Base-by-base conservation (phyloP, 176 grass and related monocot species). In the Saccharum officinarum region DNA sequence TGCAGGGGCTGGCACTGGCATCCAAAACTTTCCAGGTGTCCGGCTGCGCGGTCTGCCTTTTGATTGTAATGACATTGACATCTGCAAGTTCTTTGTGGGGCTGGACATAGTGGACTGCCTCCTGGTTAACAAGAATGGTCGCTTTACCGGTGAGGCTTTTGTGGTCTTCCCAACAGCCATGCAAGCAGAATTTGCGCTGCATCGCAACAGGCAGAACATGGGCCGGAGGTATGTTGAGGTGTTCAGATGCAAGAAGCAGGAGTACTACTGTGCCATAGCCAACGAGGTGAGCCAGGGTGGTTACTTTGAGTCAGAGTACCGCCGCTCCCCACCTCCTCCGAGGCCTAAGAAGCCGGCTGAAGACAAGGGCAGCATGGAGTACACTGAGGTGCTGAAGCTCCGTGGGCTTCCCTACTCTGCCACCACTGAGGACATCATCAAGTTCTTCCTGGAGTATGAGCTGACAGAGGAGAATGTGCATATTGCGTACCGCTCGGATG, bases 201-300 rank as follows among this genome's bases (percentile, higher is more conserved):
- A 95, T 60, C 85, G 91, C 62, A 88, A 98, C 69, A 80, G 93
- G 76, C 95, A 95, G 82, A 93, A 90, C 89, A 98, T 98, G 93
- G 95, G 95, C 10, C 92, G 92, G 77, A 85, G 95, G n/a, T 98
- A 98, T 16, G 89, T 98, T 26, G 93, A 98, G 87, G 93, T 98
- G 33, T 98, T 98, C 62, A 84, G 85, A 50, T 98, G 95, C 89
- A 98, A 95, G 87, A 98, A 98, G 69, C 93, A 91, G 37, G 95
- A 98, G 7, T 98, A 98, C 78, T 98, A 98, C 85, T 85, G 50
- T 0, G 93, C 95, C 25, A 69, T 98, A 87, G 91, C 95, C 18
- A 75, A 83, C 2, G 95, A 98, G 86, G 95, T 98, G 87, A 98
- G 89, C 79, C 85, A 86, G 69, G 90, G 94, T 3, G 63, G 82